Conservation (phyloP, 1,284 basidiomycete species). For the Boletellus deceptivus region DNA sequence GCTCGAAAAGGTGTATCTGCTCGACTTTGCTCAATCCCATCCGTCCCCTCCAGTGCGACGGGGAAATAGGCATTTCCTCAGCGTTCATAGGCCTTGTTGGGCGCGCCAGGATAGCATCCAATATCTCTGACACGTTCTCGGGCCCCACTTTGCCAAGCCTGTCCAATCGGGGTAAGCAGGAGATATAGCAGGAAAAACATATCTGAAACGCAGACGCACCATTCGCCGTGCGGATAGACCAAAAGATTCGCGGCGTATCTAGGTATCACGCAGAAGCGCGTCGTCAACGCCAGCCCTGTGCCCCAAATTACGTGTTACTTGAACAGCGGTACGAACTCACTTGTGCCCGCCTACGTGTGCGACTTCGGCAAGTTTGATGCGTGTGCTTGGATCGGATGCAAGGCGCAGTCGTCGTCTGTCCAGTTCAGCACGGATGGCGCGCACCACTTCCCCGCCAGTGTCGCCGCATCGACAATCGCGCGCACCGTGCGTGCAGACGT, state of each 20-base stretch:
- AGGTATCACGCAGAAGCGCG: not conserved
- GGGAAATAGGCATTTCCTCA: conserved; percentile 39
- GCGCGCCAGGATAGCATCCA: conserved; percentile 47
- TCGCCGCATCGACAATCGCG: conserved; percentile 77
- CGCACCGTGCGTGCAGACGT: conserved; percentile 71
- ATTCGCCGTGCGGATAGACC: conserved; percentile 75
- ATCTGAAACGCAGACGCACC: conserved; percentile 44
- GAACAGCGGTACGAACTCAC: conserved; percentile 43
- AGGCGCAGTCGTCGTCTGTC: conserved; percentile 28
- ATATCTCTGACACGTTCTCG: conserved; percentile 51
- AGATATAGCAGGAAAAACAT: not conserved
- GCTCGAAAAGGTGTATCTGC: conserved; percentile 46
- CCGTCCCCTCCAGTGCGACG: conserved; percentile 67
- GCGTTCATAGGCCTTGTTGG: conserved; percentile 31
- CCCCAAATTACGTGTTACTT: not conserved
- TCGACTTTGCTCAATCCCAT: conserved; percentile 68
- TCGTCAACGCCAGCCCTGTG: conserved; percentile 6
- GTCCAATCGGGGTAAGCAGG: not conserved
- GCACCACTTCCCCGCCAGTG: conserved; percentile 52
- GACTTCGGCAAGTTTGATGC: conserved; percentile 58
- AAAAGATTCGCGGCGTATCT: conserved; percentile 81
- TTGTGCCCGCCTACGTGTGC: conserved; percentile 85
- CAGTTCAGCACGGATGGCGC: conserved; percentile 43
- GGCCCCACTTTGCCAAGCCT: conserved; percentile 64
- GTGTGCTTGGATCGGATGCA: conserved; percentile 23